Percentiles rank a stretch among this genome's conserved stretches.
phyloP scores from a whole-genome alignment of 257 asterid genomes.

The Jaltomata sinuosa region DNA sequence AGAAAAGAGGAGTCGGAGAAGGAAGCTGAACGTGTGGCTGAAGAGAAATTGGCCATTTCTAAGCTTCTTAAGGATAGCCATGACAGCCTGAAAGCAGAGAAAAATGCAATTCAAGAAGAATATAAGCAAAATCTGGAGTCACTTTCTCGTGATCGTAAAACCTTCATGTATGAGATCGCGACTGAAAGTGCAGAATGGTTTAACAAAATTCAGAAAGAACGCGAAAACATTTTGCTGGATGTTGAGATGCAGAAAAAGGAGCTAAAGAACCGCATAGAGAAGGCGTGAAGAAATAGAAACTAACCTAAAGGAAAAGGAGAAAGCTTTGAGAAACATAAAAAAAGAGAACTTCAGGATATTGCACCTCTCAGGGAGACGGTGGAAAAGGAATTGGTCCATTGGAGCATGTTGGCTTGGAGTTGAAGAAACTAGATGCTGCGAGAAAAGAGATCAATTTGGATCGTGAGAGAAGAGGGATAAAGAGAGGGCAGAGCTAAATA shows the following conservation, averaged over 20 bases:
- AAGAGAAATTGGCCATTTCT: slow-evolving; percentile 55
- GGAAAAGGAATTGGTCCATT: slow-evolving; percentile 56
- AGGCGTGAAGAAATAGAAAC: slow-evolving; percentile 84
- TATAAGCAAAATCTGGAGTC: slow-evolving; percentile 63
- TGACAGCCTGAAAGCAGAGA: slow-evolving; percentile 65
- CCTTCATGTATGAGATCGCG: slow-evolving; percentile 60
- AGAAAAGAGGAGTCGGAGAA: slow-evolving; percentile 68
- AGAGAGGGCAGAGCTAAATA: slow-evolving; percentile 76
- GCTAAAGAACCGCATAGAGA: slow-evolving; percentile 52
- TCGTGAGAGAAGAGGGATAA: slow-evolving; percentile 71
- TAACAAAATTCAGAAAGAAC: slow-evolving; percentile 71
- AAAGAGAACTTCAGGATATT: slow-evolving; percentile 52
- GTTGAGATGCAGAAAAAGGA: slow-evolving; percentile 70
- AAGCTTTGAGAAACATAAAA: slow-evolving; percentile 62
- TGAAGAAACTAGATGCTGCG: slow-evolving; percentile 60
- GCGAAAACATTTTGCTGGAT: slow-evolving; percentile 57
- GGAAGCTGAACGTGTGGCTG: slow-evolving; percentile 66
- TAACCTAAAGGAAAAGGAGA: slow-evolving; percentile 56
- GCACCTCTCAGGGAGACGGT: slow-evolving; percentile 44
- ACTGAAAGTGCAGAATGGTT: slow-evolving; percentile 69
- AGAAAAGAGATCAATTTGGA: slow-evolving; percentile 59
- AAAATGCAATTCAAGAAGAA: slow-evolving; percentile 51
- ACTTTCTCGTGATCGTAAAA: slow-evolving; percentile 72
- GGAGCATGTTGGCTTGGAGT: slow-evolving; percentile 62
- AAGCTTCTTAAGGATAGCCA: slow-evolving; percentile 72